phyloP scores from a whole-genome alignment of 768 basidiomycete genomes.

The Trametes meyenii region DNA sequence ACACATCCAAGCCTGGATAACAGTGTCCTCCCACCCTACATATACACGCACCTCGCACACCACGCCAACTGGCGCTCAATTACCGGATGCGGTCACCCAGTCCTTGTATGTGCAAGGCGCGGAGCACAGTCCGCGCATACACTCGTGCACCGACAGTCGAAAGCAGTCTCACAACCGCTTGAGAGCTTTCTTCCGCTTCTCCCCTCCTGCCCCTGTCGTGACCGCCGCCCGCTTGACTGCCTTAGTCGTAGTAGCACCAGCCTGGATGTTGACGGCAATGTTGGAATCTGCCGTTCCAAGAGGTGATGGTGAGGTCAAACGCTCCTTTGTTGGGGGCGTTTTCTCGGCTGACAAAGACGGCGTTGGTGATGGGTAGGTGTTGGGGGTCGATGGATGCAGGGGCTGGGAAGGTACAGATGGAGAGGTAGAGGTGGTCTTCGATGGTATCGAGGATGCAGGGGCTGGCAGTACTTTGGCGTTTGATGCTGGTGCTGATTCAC shows the following conservation, averaged over 20 bases:
- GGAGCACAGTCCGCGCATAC: neutral
- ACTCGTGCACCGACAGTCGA: neutral
- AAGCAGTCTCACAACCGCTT: conserved; percentile 59
- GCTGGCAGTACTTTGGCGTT: conserved; percentile 26
- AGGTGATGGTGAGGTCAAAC: conserved; percentile 70
- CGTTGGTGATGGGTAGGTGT: conserved; percentile 45
- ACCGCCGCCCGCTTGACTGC: conserved; percentile 71
- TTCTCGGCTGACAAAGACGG: conserved; percentile 35
- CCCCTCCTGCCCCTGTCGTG: conserved; percentile 53
- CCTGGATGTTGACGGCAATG: conserved; percentile 40
- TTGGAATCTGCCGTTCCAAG: conserved; percentile 74
- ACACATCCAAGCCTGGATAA: conserved; percentile 9
- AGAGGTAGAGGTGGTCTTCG: conserved; percentile 35
- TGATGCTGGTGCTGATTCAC: conserved; percentile 33
- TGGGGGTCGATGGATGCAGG: conserved; percentile 40
- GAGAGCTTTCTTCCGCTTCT: conserved; percentile 89
- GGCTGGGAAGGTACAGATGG: conserved; percentile 42
- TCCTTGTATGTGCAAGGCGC: neutral
- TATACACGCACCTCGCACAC: neutral
- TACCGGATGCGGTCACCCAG: neutral
- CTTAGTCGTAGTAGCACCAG: conserved; percentile 49
- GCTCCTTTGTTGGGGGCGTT: conserved; percentile 47
- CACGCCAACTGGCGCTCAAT: neutral
- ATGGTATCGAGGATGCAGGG: conserved; percentile 41
- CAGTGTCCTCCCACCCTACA: conserved; percentile 8